Evolutionary conservation across 495 filamentous ascomycete species (phyloP).

Genomic region (Penicillium antarcticum): DNA sequence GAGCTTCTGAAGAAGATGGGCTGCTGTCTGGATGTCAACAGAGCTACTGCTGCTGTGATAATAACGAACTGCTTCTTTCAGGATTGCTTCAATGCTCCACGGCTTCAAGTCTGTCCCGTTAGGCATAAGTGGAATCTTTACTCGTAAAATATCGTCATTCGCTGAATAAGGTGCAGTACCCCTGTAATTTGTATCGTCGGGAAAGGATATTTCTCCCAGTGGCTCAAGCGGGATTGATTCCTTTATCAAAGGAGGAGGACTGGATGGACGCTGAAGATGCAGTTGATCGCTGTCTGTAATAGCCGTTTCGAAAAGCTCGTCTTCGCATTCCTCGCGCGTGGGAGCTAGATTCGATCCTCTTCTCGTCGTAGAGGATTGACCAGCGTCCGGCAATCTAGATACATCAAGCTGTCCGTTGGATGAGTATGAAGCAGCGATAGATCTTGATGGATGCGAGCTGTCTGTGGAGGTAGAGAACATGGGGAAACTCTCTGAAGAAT

Average conservation of each 20-base stretch:
- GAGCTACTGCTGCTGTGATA: constrained; percentile 40
- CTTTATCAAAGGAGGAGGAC: constrained; percentile 33
- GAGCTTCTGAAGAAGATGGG: constrained; percentile 45
- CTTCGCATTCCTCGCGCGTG: constrained; percentile 20
- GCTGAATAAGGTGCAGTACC: constrained; percentile 2
- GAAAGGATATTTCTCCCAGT: background rate
- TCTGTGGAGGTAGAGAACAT: constrained; percentile 79
- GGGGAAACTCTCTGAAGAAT: constrained; percentile 78
- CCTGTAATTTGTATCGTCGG: background rate
- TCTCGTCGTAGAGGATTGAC: constrained; percentile 10
- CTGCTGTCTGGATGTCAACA: constrained; percentile 45
- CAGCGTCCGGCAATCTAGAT: constrained; percentile 10
- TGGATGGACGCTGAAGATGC: constrained; percentile 43
- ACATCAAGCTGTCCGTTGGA: constrained; percentile 23
- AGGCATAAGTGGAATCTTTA: constrained; percentile 29
- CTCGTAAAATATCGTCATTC: constrained; percentile 21
- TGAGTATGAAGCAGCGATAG: constrained; percentile 40
- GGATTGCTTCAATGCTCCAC: constrained; percentile 47
- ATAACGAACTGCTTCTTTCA: constrained; percentile 42
- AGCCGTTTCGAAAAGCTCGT: constrained; percentile 22
- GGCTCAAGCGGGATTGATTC: constrained; percentile 35
- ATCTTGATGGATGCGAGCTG: constrained; percentile 49
- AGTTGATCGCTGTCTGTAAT: constrained; percentile 17
- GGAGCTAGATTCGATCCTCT: constrained; percentile 25
- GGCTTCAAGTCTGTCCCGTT: constrained; percentile 35